Conservation (phyloP, 257 asterid species). For the Scutellaria galericulata region DNA sequence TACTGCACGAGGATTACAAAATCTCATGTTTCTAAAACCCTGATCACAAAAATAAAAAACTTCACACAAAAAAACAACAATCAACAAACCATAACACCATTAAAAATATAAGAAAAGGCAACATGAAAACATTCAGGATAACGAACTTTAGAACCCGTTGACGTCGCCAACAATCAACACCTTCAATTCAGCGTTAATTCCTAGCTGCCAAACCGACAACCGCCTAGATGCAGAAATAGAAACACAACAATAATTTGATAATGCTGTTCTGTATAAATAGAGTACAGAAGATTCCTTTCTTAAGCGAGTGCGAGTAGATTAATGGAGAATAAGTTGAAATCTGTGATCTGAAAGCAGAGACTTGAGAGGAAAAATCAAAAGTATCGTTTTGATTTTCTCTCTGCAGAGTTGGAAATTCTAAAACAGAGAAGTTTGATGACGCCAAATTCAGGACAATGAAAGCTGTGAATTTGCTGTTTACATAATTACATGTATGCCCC, state of each 20-base stretch:
- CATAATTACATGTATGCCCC: not conserved
- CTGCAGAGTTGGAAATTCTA: not conserved
- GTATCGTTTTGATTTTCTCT: constrained; percentile 1
- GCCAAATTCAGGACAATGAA: constrained; percentile 9
- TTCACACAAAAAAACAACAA: not conserved
- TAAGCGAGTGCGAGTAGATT: not conserved
- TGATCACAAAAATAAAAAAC: not conserved
- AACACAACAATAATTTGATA: constrained; percentile 1
- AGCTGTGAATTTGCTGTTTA: not conserved
- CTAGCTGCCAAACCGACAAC: constrained; percentile 19
- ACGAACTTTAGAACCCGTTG: constrained; percentile 53
- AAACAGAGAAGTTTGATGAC: constrained; percentile 9
- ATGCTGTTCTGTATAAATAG: not conserved
- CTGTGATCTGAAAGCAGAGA: not conserved
- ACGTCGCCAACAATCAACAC: constrained; percentile 34
- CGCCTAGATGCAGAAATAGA: not conserved
- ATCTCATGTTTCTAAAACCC: not conserved
- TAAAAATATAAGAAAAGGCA: not conserved
- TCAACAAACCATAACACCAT: not conserved
- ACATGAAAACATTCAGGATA: constrained; percentile 29
- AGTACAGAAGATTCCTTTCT: not conserved
- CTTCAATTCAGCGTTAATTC: constrained; percentile 20
- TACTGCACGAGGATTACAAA: not conserved
- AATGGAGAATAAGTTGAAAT: not conserved
- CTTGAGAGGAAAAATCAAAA: not conserved